phyloP scores from a whole-genome alignment of 2,329 filamentous ascomycete genomes.

The Xylariaceae sp. region DNA sequence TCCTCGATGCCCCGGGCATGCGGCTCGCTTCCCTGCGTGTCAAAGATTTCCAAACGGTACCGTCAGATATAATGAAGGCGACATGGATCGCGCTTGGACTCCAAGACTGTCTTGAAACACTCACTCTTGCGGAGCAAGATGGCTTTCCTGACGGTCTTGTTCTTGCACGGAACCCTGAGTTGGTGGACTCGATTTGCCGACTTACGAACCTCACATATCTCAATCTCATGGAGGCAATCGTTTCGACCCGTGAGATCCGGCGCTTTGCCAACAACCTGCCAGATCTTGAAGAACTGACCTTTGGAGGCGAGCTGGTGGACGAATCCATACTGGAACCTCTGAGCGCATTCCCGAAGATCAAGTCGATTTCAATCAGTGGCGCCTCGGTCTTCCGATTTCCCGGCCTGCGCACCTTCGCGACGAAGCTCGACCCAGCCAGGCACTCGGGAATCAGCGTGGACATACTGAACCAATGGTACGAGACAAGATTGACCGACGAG shows the following conservation, averaged over 20 bases:
- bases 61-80: slow-evolving; percentile 7
- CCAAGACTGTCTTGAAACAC: slow-evolving; percentile 15
- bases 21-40: slow-evolving; percentile 16
- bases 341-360: slow-evolving; percentile 35
- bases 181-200: slow-evolving; percentile 36
- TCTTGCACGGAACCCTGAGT: slow-evolving; percentile 20
- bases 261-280: slow-evolving; percentile 36
- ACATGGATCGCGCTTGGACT: slow-evolving; percentile 18
- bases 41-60: slow-evolving; percentile 9
- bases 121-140: slow-evolving; percentile 22
- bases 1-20: slow-evolving; percentile 16
- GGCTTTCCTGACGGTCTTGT: slow-evolving; percentile 42
- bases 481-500: slow-evolving; percentile 18
- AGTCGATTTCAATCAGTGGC: slow-evolving; percentile 44
- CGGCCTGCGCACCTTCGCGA: slow-evolving; percentile 38
- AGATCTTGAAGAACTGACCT: slow-evolving; percentile 46
- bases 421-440: slow-evolving; percentile 21
- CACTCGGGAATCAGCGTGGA: slow-evolving; percentile 26
- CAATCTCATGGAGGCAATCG: slow-evolving; percentile 42
- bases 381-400: slow-evolving; percentile 46
- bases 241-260: slow-evolving; percentile 41
- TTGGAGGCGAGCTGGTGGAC: slow-evolving; percentile 48
- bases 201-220: slow-evolving; percentile 45
- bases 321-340: slow-evolving; percentile 32
- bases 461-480: slow-evolving; percentile 26